These are phyloP conservation scores for Yamadazyma sp. DNA, from an alignment of 1,139 yeast species.

Conservation along the genomic window DNA sequence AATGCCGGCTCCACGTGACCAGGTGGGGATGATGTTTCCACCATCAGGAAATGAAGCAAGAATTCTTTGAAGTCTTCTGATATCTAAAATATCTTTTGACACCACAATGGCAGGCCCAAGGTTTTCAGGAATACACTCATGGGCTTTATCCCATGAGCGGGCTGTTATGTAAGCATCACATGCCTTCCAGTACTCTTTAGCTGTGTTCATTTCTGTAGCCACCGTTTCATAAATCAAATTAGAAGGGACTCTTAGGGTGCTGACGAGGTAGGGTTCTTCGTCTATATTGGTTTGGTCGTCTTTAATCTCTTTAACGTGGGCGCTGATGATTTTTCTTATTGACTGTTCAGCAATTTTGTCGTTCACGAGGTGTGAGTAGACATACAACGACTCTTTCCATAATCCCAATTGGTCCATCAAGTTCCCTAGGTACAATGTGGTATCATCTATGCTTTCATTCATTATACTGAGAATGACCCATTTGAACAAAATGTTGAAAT, in stretches of 20 bases:
- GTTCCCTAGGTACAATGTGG: constrained; percentile 52
- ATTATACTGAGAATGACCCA: constrained; percentile 60
- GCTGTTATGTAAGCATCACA: constrained; percentile 66
- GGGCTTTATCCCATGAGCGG: constrained; percentile 61
- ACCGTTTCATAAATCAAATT: constrained; percentile 50
- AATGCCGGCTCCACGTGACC: constrained; percentile 64
- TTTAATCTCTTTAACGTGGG: constrained; percentile 44
- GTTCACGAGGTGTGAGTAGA: constrained; percentile 51
- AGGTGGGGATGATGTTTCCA: constrained; percentile 43
- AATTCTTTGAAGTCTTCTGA: constrained; percentile 36
- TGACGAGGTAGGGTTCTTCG: constrained; percentile 34
- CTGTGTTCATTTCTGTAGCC: constrained; percentile 43
- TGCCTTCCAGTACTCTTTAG: constrained; percentile 54
- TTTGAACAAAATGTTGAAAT: constrained; percentile 34
- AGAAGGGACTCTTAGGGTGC: constrained; percentile 45
- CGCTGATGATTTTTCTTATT: constrained; percentile 47
- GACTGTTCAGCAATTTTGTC: constrained; percentile 40
- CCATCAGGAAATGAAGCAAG: constrained; percentile 48
- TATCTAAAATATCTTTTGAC: constrained; percentile 36
- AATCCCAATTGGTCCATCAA: constrained; percentile 49
- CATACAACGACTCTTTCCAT: constrained; percentile 62
- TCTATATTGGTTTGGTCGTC: constrained; percentile 19
- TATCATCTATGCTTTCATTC: constrained; percentile 27
- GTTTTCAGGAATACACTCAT: constrained; percentile 47
- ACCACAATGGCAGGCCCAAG: constrained; percentile 74